Base-by-base conservation (phyloP, 305 asterid species). In the Fraxinus angustifolia region DNA sequence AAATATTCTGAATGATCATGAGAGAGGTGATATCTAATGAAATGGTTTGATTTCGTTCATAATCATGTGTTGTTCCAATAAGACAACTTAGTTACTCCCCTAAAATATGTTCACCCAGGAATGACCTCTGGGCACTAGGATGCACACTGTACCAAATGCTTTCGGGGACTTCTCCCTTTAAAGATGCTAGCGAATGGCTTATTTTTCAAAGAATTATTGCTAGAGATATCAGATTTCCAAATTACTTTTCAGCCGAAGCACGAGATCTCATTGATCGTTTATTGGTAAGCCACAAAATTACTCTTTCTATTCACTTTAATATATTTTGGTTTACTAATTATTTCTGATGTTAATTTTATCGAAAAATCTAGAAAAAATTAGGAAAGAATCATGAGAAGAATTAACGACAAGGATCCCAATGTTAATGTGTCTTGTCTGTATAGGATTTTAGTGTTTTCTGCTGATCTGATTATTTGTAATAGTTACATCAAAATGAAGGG, bases 41-140 rank as follows among this genome's bases (percentile, higher is more conserved):
- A 48, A 48, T 3, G 19, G 19, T 48, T 48, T 19, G 2, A 14
- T 48, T 48, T 10, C 2, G 2, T 3, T 8, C n/a, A 65, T 65
- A 65, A 65, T 26, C 17, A 26, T 11, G 34, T 23, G 35, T 68
- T 33, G 45, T 2, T 73, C 8, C 62, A 10, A 21, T 77, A 53
- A 79, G 34, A 26, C 31, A 58, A 48, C 78, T 31, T 21, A 60
- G 31, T 60, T 71, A 34, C 26, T 21, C 36, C 11, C 34, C 12
- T 17, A 30, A 48, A 40, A 82, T 34, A 65, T 42, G 62, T 56
- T 77, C 35, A 19, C 87, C 82, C 92, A 96, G 99, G 90, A 96
- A 93, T 82, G 99, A 96, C 85, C 98, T 96, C 30, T 96, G 99
- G 99, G 98, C 99, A 62, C 96, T 96, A 81, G 99, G 99, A 82